Base-by-base conservation (phyloP, 2,329 filamentous ascomycete genomes). In the Claviceps paspali region DNA sequence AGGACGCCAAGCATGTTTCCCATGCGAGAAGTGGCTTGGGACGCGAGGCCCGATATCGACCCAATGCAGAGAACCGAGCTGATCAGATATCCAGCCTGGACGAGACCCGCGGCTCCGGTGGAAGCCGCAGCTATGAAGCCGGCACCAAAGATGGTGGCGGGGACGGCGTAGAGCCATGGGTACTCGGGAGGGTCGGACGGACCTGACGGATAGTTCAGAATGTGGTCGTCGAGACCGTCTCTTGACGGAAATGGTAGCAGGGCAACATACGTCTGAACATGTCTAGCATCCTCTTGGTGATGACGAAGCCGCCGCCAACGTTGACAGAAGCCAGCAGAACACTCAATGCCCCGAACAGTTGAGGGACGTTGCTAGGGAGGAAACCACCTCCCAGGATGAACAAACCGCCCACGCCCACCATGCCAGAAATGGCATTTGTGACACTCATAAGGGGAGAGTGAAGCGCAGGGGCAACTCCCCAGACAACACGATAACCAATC, bases 391-490 rank as follows among this genome's bases (percentile, higher is more conserved):
- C 86, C 62, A 94, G 79, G 38, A 93, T 78, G 61, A 92, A 94
- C 45, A 93, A 68, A 10, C 86, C 85, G 39, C 85, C 86, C 42
- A 94, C 70, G 40, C 85, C 86, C 22, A 93, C 86, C 80, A 94
- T 84, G 57, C 80, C 84, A 23, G 83, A 91, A 48, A 93, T 93
- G 21, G 86, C 86, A 54, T 94, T 93, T 6, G 86, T 93, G 26
- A 92, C 85, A 47, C 81, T 87, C 86, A 94, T 93, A 5, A 94
- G 63, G 1, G 85, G 86, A 2, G 82, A 88, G 55, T 93, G 86
- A 5, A 94, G 66, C 26, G 85, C 83, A 6, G 85, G 85, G 0
- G 67, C 64, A 10, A 93, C 85, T 37, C 84, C 84, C 85, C 85
- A 93, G 18, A 93, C 82, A 5, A 83, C 83, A 34, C 85, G 74